Conservation (phyloP, 176 grass and related monocot species). For the Cymbopogon citratus region DNA sequence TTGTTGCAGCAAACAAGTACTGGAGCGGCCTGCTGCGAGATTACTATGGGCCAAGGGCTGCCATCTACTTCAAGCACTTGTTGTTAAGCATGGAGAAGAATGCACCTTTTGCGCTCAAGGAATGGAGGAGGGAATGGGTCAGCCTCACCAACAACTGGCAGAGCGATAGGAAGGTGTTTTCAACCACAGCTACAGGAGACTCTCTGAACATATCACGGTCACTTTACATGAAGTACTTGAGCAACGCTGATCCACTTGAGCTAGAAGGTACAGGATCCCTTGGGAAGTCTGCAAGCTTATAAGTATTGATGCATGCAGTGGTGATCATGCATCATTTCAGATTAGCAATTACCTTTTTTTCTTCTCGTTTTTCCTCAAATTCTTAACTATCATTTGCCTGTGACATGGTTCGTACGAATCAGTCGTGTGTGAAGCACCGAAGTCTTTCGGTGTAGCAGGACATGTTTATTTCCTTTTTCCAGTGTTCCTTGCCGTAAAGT, state of each 20-base stretch:
- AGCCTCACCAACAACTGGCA: conserved; percentile 81
- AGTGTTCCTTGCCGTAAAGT: not conserved
- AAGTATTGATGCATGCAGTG: not conserved
- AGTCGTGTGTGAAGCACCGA: not conserved
- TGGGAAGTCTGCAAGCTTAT: conserved; percentile 9
- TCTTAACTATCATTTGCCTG: not conserved
- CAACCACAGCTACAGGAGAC: conserved; percentile 47
- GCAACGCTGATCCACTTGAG: not conserved
- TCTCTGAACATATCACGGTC: conserved; percentile 47
- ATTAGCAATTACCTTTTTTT: not conserved
- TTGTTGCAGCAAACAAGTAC: conserved; percentile 76
- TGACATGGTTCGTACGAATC: not conserved
- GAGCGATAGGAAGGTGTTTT: conserved; percentile 44
- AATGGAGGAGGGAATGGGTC: conserved; percentile 82
- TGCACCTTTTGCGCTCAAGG: conserved; percentile 40
- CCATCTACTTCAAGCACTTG: conserved; percentile 73
- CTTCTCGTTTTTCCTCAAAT: not conserved
- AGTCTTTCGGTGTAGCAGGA: not conserved
- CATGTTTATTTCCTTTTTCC: not conserved
- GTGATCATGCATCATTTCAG: not conserved
- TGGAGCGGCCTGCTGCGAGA: conserved; percentile 72
- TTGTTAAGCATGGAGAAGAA: conserved; percentile 49
- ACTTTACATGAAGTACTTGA: conserved; percentile 51
- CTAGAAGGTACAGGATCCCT: not conserved
- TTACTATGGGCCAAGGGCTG: conserved; percentile 67